Conservation (phyloP, 352 stramenopile species). For the Phytophthora nicotianae region DNA sequence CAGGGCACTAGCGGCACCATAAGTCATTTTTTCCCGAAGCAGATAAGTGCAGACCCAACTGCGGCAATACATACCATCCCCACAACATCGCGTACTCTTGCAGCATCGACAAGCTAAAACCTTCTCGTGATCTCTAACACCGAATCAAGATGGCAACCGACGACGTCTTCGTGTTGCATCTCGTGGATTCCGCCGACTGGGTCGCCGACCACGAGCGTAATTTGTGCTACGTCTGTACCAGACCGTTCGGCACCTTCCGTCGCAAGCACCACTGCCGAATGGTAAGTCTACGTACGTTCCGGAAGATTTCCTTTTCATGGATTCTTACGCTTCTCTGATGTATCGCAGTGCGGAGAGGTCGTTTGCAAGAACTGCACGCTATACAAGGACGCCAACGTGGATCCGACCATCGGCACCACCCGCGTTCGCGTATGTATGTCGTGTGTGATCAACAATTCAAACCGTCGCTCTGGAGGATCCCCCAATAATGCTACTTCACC, state of each 20-base stretch:
- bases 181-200: constrained; percentile 79
- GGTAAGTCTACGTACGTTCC: constrained; percentile 30
- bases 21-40: constrained; percentile 17
- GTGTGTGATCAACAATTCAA: constrained; percentile 66
- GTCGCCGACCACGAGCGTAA: constrained; percentile 73
- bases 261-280: constrained; percentile 90
- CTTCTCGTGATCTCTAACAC: constrained; percentile 1
- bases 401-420: constrained; percentile 57
- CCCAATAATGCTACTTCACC: constrained; percentile 9
- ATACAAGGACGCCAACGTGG: constrained; percentile 63
- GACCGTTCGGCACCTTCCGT: constrained; percentile 77
- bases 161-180: constrained; percentile 72
- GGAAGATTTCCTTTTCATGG: neutral
- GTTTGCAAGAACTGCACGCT: constrained; percentile 84
- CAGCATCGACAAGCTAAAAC: constrained; percentile 9
- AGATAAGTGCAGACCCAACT: constrained; percentile 8
- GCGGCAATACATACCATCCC: neutral
- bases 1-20: constrained; percentile 13
- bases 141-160: constrained; percentile 32
- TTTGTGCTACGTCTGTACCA: constrained; percentile 80
- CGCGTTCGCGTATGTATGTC: constrained; percentile 82
- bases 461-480: constrained; percentile 12
- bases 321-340: constrained; percentile 4
- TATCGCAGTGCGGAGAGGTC: constrained; percentile 70
- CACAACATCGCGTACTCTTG: neutral